These are phyloP conservation scores for Calonectria naviculata DNA, from an alignment of 2,329 filamentous ascomycete species.

Conservation along the genomic window DNA sequence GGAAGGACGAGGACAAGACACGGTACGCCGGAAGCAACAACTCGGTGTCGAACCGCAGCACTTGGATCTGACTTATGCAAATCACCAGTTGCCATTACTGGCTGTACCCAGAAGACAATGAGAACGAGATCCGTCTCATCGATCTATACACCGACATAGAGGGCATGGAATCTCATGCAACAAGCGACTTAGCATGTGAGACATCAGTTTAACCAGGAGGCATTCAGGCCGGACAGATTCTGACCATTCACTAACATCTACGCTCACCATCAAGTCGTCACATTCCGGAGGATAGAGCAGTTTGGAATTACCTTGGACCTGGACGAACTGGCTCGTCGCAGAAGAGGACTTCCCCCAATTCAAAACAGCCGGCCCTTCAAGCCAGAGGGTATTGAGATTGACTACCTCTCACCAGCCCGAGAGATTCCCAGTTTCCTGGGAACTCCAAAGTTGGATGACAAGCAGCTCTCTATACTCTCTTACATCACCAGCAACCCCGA, in stretches of 20 bases:
- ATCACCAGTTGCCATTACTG: neutral
- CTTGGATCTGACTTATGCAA: neutral
- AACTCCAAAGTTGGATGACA: neutral
- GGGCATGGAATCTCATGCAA: neutral
- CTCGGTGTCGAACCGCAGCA: neutral
- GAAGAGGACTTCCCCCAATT: neutral
- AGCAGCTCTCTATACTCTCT: neutral
- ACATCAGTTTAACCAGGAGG: neutral
- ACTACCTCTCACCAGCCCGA: neutral
- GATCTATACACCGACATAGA: neutral
- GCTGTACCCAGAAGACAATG: neutral
- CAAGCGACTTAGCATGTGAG: slow-evolving; percentile 3
- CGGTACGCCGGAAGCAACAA: neutral
- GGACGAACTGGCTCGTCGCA: neutral
- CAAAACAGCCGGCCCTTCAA: neutral
- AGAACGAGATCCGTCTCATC: neutral
- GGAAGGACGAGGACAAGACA: slow-evolving; percentile 4
- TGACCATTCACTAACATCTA: neutral
- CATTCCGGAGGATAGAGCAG: neutral
- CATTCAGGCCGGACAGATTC: neutral
- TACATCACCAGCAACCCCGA: neutral
- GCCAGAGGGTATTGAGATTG: neutral
- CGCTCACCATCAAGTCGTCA: neutral
- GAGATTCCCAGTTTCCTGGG: neutral
- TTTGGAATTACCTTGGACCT: neutral